Conservation (phyloP, 164 flowering plant species). For the Magnolia sinica region DNA sequence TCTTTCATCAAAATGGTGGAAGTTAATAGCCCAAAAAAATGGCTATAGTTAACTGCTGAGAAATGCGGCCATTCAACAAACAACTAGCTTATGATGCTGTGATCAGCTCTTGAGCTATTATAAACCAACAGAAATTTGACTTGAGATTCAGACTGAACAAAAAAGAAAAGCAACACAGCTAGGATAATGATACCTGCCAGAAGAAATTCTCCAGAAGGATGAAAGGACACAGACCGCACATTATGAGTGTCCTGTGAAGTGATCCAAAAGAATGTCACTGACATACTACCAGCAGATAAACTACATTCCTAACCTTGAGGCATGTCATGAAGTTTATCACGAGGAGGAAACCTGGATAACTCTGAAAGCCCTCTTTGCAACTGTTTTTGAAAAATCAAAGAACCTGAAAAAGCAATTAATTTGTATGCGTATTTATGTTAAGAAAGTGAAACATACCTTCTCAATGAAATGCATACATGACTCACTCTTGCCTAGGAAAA, state of each 20-base stretch:
- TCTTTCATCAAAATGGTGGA: too few species aligned
- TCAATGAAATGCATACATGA: too few species aligned
- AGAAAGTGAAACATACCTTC: too few species aligned
- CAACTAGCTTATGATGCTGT: not conserved
- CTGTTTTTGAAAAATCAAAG: conserved; percentile 81
- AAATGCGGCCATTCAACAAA: not conserved
- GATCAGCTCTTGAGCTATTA: not conserved
- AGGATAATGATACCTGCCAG: conserved; percentile 53
- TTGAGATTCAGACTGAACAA: not conserved
- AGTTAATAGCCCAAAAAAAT: too few species aligned
- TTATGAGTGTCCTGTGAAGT: conserved; percentile 77
- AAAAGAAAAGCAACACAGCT: conserved; percentile 1
- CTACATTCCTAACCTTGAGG: conserved; percentile 3
- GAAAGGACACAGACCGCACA: conserved; percentile 81
- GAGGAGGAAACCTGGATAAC: conserved; percentile 62
- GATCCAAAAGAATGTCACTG: not conserved
- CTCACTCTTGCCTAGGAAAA: too few species aligned
- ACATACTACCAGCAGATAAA: not conserved
- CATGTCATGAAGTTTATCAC: not conserved
- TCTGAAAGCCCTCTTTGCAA: conserved; percentile 74
- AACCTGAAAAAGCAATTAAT: conserved; percentile 43
- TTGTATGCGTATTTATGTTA: too few species aligned
- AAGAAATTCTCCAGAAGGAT: conserved; percentile 85
- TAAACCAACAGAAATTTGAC: not conserved
- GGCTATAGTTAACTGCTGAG: too few species aligned